phyloP scores from a whole-genome alignment of 768 basidiomycete species.

The Russula dissimulans region DNA sequence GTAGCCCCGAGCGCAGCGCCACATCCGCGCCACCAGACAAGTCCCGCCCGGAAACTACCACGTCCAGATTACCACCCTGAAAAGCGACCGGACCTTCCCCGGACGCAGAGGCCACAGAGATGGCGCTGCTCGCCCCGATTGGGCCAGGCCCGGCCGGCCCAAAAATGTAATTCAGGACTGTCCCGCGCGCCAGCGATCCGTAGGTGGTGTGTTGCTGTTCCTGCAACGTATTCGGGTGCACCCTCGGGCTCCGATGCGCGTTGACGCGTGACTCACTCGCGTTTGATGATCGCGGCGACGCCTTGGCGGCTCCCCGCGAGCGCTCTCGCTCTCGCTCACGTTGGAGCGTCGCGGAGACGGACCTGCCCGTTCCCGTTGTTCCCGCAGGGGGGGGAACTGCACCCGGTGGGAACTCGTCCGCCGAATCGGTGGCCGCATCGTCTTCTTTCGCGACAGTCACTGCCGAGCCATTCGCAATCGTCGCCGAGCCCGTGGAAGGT shows the following conservation, averaged over 20 bases:
- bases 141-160: slow-evolving; percentile 81
- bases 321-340: slow-evolving; percentile 79
- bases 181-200: slow-evolving; percentile 61
- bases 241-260: slow-evolving; percentile 9
- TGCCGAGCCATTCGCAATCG: slow-evolving; percentile 41
- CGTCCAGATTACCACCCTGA: slow-evolving; percentile 21
- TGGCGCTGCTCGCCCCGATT: slow-evolving; percentile 38
- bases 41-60: slow-evolving; percentile 53
- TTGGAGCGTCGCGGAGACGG: slow-evolving; percentile 67
- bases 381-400: slow-evolving; percentile 42
- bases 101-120: neutral
- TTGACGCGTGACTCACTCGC: slow-evolving; percentile 19
- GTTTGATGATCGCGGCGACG: slow-evolving; percentile 28
- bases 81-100: neutral
- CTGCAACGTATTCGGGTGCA: neutral
- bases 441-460: slow-evolving; percentile 41
- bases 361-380: slow-evolving; percentile 41
- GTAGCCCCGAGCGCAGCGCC: slow-evolving; percentile 45
- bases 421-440: slow-evolving; percentile 55
- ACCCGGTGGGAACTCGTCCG: slow-evolving; percentile 43
- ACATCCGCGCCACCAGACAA: slow-evolving; percentile 47
- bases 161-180: slow-evolving; percentile 97
- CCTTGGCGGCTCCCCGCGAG: slow-evolving; percentile 35
- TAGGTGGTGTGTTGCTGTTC: neutral
- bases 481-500: slow-evolving; percentile 22